These are phyloP conservation scores for Inga laurina DNA, from an alignment of 306 rosid species.

Conservation along the genomic window DNA sequence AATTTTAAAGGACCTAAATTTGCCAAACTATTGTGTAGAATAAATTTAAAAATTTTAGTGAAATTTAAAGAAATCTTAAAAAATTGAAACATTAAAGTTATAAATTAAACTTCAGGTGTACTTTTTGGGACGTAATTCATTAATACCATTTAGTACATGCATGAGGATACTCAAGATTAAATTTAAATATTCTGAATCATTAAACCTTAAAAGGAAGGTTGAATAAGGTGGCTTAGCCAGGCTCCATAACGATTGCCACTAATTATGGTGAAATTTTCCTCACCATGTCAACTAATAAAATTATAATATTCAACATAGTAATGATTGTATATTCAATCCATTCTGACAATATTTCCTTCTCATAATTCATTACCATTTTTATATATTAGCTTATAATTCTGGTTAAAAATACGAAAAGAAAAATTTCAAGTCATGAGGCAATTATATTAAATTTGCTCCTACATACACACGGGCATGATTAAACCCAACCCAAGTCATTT, in stretches of 20 bases:
- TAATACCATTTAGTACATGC: neutral
- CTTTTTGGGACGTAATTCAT: neutral
- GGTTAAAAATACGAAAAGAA: too few species aligned
- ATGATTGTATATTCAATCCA: neutral
- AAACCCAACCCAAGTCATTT: too few species aligned
- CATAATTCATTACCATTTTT: neutral
- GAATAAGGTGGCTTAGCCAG: neutral
- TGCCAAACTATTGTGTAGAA: neutral
- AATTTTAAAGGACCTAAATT: neutral
- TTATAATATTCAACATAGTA: neutral
- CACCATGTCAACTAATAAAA: neutral
- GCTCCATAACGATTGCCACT: neutral
- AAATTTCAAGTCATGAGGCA: too few species aligned
- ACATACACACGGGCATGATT: too few species aligned
- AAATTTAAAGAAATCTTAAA: neutral
- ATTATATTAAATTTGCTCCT: too few species aligned
- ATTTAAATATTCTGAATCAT: neutral
- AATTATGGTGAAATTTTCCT: neutral
- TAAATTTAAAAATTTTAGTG: too few species aligned
- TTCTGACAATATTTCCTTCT: neutral
- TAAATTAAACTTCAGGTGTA: neutral
- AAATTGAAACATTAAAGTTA: neutral
- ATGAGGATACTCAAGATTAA: neutral
- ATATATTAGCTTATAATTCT: neutral
- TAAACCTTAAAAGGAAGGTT: neutral